Conservation (phyloP, 2,329 filamentous ascomycete genomes). For the Penicillium sp. region DNA sequence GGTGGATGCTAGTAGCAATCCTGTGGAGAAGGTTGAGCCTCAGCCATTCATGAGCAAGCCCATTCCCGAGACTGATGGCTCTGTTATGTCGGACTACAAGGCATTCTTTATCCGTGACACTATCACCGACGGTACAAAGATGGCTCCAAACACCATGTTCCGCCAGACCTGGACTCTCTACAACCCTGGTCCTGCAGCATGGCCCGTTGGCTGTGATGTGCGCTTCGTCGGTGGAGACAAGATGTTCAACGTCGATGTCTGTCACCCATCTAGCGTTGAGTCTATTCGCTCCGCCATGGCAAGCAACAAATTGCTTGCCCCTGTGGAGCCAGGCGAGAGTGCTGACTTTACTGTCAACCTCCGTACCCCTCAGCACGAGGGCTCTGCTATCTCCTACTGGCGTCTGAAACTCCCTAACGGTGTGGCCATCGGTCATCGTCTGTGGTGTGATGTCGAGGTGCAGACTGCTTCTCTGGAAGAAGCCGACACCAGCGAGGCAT, state of each 20-base stretch:
- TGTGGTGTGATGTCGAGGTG: slow-evolving; percentile 92
- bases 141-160: slow-evolving; percentile 72
- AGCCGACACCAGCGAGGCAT: slow-evolving; percentile 14
- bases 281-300: slow-evolving; percentile 77
- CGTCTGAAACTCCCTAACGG: slow-evolving; percentile 81
- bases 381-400: slow-evolving; percentile 93
- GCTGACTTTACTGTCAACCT: slow-evolving; percentile 80
- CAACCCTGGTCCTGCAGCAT: slow-evolving; percentile 75
- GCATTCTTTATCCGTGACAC: slow-evolving; percentile 76
- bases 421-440: slow-evolving; percentile 80
- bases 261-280: slow-evolving; percentile 72
- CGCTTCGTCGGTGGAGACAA: slow-evolving; percentile 92
- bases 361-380: slow-evolving; percentile 73
- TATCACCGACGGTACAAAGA: slow-evolving; percentile 71
- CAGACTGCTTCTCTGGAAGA: slow-evolving; percentile 21
- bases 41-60: neutral
- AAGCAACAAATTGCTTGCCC: slow-evolving; percentile 71
- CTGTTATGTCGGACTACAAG: slow-evolving; percentile 41
- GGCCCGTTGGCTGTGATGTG: slow-evolving; percentile 87
- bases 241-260: slow-evolving; percentile 87
- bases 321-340: slow-evolving; percentile 71
- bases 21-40: slow-evolving; percentile 7
- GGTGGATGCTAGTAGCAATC: slow-evolving; percentile 19
- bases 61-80: neutral
- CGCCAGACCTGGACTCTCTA: slow-evolving; percentile 88